phyloP scores from a whole-genome alignment of 1,284 basidiomycete species.

The Xerocomus amazonicus region DNA sequence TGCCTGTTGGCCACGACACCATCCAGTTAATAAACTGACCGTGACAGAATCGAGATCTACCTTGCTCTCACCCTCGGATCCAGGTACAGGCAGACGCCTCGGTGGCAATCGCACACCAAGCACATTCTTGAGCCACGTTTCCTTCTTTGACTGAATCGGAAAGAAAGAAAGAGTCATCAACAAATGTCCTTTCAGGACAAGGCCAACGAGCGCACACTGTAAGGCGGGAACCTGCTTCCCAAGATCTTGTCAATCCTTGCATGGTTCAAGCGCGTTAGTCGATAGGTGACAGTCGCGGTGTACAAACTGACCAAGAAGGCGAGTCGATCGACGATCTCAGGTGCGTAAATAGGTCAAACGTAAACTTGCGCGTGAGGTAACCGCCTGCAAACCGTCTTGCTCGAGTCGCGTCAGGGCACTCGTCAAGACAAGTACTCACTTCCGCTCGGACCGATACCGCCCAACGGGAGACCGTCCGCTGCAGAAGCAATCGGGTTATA shows the following conservation, averaged over 20 bases:
- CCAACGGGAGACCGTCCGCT: constrained; percentile 70
- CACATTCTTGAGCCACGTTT: constrained; percentile 15
- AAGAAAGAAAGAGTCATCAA: neutral
- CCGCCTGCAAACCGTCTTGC: constrained; percentile 45
- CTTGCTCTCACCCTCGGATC: constrained; percentile 11
- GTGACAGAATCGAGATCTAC: constrained; percentile 5
- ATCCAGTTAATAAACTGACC: constrained; percentile 14
- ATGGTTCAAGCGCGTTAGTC: neutral
- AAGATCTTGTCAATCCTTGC: constrained; percentile 55
- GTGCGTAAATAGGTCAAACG: constrained; percentile 71
- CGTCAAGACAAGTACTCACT: constrained; percentile 41
- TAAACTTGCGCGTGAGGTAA: constrained; percentile 58
- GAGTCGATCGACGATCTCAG: constrained; percentile 56
- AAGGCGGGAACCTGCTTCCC: constrained; percentile 62
- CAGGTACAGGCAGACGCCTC: constrained; percentile 13
- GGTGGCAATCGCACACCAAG: constrained; percentile 24
- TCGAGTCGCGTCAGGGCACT: neutral
- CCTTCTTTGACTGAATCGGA: constrained; percentile 23
- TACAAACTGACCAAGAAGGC: constrained; percentile 52
- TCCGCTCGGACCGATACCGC: constrained; percentile 70
- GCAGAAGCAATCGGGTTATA: neutral
- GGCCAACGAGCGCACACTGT: constrained; percentile 41
- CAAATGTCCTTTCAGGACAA: neutral
- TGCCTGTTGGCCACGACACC: constrained; percentile 5
- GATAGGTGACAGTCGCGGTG: no score